phyloP scores from a whole-genome alignment of 2,329 filamentous ascomycete genomes.

The Aureobasidium subglaciale region DNA sequence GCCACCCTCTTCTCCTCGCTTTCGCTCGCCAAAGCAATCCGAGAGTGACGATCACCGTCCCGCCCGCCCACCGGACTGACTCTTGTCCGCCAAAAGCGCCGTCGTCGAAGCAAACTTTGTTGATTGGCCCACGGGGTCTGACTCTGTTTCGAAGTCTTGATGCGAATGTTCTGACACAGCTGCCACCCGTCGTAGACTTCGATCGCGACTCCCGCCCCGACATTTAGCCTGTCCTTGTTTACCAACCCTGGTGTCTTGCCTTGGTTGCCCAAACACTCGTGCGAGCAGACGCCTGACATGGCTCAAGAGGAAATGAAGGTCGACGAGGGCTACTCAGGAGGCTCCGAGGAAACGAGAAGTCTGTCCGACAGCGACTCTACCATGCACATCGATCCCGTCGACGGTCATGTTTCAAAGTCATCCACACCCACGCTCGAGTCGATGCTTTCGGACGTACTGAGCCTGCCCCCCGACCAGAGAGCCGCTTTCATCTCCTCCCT shows the following conservation, averaged over 20 bases:
- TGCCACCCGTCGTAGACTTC: background rate
- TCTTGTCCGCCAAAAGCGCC: background rate
- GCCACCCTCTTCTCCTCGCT: conserved; percentile 5
- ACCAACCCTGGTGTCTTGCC: conserved; percentile 3
- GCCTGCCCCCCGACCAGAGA: conserved; percentile 18
- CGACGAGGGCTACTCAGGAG: conserved; percentile 72
- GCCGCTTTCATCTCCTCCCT: conserved; percentile 14
- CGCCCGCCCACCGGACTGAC: background rate
- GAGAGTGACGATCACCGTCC: background rate
- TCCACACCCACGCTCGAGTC: conserved; percentile 5
- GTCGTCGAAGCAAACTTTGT: background rate
- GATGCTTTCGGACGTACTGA: conserved; percentile 7
- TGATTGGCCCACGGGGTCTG: conserved; percentile 10
- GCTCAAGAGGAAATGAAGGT: conserved; percentile 33
- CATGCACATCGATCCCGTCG: conserved; percentile 30
- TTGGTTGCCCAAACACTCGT: background rate
- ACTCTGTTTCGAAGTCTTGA: background rate
- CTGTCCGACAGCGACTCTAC: conserved; percentile 37
- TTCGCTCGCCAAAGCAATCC: background rate
- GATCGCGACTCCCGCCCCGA: conserved; percentile 7
- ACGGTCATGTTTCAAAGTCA: conserved; percentile 19
- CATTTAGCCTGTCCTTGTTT: conserved; percentile 8
- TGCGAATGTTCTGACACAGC: background rate
- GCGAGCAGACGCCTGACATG: background rate
- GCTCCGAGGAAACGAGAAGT: conserved; percentile 55